Conservation (phyloP, 2,329 filamentous ascomycete species). For the Diaporthe sp. region DNA sequence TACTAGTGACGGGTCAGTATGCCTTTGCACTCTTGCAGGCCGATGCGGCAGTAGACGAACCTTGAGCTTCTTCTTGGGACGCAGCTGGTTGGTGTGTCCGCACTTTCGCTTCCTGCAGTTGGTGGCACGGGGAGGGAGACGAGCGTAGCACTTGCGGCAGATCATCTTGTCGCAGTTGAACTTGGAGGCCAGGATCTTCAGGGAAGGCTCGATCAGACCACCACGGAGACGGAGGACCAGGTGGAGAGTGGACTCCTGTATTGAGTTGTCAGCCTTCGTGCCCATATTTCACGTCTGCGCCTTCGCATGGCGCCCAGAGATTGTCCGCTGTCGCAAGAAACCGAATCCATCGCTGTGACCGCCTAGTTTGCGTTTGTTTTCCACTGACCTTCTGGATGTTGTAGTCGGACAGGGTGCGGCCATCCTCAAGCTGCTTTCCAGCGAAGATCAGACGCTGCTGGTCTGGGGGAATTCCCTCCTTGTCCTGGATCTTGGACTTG, state of each 20-base stretch:
- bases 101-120: slow-evolving; percentile 99
- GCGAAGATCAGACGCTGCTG: slow-evolving; percentile 99
- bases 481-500: slow-evolving; percentile 99
- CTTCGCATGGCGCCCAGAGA: not conserved
- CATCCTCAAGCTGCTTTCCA: slow-evolving; percentile 99
- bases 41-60: not conserved
- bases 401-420: slow-evolving; percentile 96
- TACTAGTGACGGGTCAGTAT: slow-evolving; percentile 75
- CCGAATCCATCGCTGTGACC: not conserved
- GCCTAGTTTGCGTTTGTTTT: slow-evolving; percentile 8
- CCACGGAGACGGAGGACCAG: slow-evolving; percentile 98
- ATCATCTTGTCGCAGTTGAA: slow-evolving; percentile 99
- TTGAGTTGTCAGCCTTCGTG: slow-evolving; percentile 37
- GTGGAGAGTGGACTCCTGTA: slow-evolving; percentile 96
- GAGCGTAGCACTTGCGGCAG: slow-evolving; percentile 99
- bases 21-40: not conserved
- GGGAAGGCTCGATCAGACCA: slow-evolving; percentile 98
- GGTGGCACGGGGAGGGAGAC: slow-evolving; percentile 97
- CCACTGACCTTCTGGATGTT: slow-evolving; percentile 96
- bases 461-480: slow-evolving; percentile 98
- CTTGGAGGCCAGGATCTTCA: slow-evolving; percentile 98
- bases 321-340: slow-evolving; percentile 24
- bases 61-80: slow-evolving; percentile 96
- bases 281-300: slow-evolving; percentile 9
- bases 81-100: slow-evolving; percentile 99